Percentiles rank a stretch among this genome's conserved stretches.
Evolutionary conservation across 768 basidiomycete genomes (phyloP).

Genomic region (Tricholoma furcatifolium): DNA sequence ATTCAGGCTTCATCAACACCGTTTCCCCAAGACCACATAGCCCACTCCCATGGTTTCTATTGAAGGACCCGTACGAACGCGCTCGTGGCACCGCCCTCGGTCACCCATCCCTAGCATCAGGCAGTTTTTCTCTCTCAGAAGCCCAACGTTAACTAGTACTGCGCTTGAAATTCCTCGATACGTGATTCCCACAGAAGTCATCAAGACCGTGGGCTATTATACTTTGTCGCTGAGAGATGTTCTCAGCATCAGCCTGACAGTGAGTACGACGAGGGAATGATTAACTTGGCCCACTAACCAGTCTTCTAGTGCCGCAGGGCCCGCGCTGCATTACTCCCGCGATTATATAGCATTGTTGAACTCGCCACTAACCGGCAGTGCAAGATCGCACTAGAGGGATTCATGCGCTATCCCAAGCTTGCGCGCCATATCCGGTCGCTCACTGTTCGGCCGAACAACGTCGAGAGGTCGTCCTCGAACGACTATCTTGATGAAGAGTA

Average conservation of each 20-base stretch:
- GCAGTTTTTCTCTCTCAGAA: slow-evolving; percentile 15
- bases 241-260: slow-evolving; percentile 28
- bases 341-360: slow-evolving; percentile 33
- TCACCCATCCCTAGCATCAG: slow-evolving; percentile 23
- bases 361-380: slow-evolving; percentile 33
- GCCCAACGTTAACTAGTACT: not conserved
- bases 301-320: slow-evolving; percentile 27
- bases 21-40: no score
- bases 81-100: slow-evolving; percentile 11
- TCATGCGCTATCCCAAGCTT: slow-evolving; percentile 39
- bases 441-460: slow-evolving; percentile 30
- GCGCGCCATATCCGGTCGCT: slow-evolving; percentile 27
- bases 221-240: slow-evolving; percentile 23
- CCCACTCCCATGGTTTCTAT: slow-evolving; percentile 5
- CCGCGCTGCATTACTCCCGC: slow-evolving; percentile 24
- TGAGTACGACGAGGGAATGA: slow-evolving; percentile 9
- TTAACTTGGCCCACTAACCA: not conserved
- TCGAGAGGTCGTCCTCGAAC: slow-evolving; percentile 31
- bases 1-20: not conserved
- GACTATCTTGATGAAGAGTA: slow-evolving; percentile 31
- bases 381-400: slow-evolving; percentile 38
- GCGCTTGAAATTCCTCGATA: slow-evolving; percentile 3
- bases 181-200: slow-evolving; percentile 20
- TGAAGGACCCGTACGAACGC: slow-evolving; percentile 10
- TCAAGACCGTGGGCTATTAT: slow-evolving; percentile 26